Evolutionary conservation across 2,329 filamentous ascomycete species (phyloP).

Genomic region (Scytalidium lignicola): DNA sequence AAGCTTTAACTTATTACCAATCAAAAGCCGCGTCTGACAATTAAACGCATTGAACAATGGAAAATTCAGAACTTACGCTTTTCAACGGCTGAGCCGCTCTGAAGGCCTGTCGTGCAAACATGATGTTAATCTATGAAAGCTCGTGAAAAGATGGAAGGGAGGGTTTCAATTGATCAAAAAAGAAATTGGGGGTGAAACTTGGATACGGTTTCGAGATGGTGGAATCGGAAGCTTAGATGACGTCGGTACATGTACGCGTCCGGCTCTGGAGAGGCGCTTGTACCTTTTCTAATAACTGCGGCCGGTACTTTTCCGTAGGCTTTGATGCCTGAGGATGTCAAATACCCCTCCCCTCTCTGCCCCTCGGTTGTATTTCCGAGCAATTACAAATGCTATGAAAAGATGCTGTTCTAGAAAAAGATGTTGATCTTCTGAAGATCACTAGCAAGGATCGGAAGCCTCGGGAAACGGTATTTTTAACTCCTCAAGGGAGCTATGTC

Average conservation of each 20-base stretch:
- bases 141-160: neutral
- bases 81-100: slow-evolving; percentile 60
- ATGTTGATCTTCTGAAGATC: no score
- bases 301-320: neutral
- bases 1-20: slow-evolving; percentile 5
- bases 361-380: no score
- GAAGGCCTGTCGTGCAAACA: slow-evolving; percentile 64
- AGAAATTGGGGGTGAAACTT: neutral
- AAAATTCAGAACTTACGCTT: slow-evolving; percentile 44
- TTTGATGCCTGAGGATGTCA: neutral
- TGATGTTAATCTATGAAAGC: slow-evolving; percentile 32
- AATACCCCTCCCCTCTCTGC: no score
- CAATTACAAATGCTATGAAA: no score
- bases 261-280: no score
- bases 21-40: neutral
- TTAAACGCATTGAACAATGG: neutral
- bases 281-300: no score
- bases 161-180: slow-evolving; percentile 2
- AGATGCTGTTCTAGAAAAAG: no score
- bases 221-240: neutral
- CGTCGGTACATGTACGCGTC: neutral
- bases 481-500: no score
- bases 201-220: neutral
- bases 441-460: no score
- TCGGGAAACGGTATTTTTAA: no score